Conservation (phyloP, 768 basidiomycete species). For the Amanita thiersii region DNA sequence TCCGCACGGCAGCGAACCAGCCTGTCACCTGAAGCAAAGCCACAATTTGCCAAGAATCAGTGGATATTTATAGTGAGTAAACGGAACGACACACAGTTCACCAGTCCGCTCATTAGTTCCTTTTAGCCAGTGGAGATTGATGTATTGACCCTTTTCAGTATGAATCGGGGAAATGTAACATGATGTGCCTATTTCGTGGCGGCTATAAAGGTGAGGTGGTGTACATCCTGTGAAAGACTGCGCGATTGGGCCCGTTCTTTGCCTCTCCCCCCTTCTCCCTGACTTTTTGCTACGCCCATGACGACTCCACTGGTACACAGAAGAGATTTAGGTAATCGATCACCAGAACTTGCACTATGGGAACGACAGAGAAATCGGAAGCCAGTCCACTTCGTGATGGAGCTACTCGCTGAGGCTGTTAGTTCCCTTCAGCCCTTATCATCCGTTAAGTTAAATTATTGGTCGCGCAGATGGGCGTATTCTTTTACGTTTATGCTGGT, state of each 20-base stretch:
- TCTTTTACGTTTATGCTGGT: constrained; percentile 53
- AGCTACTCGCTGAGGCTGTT: constrained; percentile 58
- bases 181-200: neutral
- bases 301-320: constrained; percentile 25
- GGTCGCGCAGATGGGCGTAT: constrained; percentile 42
- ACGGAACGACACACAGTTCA: too few relatives aligned
- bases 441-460: constrained; percentile 4
- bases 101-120: too few relatives aligned
- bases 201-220: too few relatives aligned
- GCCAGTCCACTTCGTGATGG: constrained; percentile 42
- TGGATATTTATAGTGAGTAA: too few relatives aligned
- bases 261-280: neutral
- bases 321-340: constrained; percentile 32
- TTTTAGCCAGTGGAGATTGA: too few relatives aligned
- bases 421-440: constrained; percentile 8
- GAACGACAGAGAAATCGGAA: constrained; percentile 36
- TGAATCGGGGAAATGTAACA: too few relatives aligned
- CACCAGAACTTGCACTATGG: constrained; percentile 36
- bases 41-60: too few relatives aligned
- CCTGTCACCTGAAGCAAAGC: too few relatives aligned
- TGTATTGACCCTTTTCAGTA: too few relatives aligned
- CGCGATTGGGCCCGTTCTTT: neutral
- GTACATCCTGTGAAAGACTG: neutral
- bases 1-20: too few relatives aligned
- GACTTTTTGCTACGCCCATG: constrained; percentile 10